A percentile compares a stretch with the other conserved stretches of the same genome.
Conservation (phyloP, 208 protist genomes). For the Crithidia expoeki region DNA sequence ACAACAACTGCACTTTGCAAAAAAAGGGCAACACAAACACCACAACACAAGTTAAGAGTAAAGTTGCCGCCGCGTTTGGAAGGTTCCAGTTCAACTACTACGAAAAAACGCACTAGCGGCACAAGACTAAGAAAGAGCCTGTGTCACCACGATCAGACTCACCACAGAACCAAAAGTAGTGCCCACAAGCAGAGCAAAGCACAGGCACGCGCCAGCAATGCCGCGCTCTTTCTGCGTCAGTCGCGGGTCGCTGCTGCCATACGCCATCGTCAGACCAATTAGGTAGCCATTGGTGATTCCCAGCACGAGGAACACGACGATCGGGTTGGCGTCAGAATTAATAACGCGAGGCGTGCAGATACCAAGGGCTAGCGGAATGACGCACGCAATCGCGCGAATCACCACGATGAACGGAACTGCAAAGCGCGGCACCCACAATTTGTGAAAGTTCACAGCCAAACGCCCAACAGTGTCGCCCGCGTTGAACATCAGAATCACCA, state of each 20-base stretch:
- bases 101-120: no score
- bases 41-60: no score
- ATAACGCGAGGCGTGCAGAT: conserved; percentile 35
- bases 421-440: conserved; percentile 30
- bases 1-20: no score
- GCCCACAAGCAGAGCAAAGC: conserved; percentile 37
- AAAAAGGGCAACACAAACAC: no score
- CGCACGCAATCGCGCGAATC: conserved; percentile 32
- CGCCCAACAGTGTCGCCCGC: conserved; percentile 39
- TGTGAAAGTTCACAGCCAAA: conserved; percentile 28
- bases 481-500: conserved; percentile 49
- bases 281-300: conserved; percentile 47
- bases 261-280: conserved; percentile 43
- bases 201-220: conserved; percentile 38
- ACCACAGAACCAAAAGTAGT: conserved; percentile 35
- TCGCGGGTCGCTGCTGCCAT: conserved; percentile 37
- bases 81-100: no score
- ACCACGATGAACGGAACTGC: conserved; percentile 26
- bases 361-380: conserved; percentile 44
- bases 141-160: conserved; percentile 39
- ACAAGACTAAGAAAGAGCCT: no score
- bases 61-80: no score
- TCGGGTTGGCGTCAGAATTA: conserved; percentile 46
- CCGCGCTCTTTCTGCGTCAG: conserved; percentile 35
- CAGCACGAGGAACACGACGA: conserved; percentile 43